Percentiles rank a stretch among this genome's conserved stretches.
Conservation (phyloP, 805 yeast genomes). For the Candida multigemmis region DNA sequence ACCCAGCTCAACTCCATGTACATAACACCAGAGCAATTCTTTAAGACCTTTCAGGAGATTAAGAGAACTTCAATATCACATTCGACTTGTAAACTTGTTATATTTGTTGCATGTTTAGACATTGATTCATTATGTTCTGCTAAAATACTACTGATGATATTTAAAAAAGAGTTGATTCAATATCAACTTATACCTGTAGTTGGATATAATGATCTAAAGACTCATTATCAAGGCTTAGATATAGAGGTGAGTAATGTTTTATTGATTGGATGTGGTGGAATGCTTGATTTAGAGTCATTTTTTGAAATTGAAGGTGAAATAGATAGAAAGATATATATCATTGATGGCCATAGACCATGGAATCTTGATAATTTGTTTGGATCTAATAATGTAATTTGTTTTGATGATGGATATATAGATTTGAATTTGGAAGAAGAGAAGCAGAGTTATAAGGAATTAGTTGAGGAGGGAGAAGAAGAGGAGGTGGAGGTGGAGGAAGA, state of each 20-base stretch:
- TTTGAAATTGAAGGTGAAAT: constrained; percentile 52
- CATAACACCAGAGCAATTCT: constrained; percentile 61
- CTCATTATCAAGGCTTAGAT: constrained; percentile 58
- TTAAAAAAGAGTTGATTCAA: constrained; percentile 77
- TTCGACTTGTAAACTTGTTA: constrained; percentile 81
- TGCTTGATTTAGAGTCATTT: constrained; percentile 74
- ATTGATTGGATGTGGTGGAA: constrained; percentile 88
- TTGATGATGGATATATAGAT: constrained; percentile 79
- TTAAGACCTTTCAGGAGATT: constrained; percentile 58
- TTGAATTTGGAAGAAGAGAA: constrained; percentile 47
- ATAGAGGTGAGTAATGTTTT: constrained; percentile 67
- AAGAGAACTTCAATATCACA: constrained; percentile 72
- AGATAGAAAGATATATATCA: constrained; percentile 60
- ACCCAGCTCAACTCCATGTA: too few relatives aligned
- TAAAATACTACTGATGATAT: constrained; percentile 57
- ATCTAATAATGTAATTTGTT: constrained; percentile 63
- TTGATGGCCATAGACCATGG: constrained; percentile 97
- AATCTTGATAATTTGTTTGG: constrained; percentile 88
- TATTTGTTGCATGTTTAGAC: constrained; percentile 84
- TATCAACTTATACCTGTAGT: constrained; percentile 87
- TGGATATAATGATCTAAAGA: constrained; percentile 74
- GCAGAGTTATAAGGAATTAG: constrained; percentile 50
- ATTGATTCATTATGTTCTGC: constrained; percentile 91
- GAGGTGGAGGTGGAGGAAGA: constrained; percentile 20
- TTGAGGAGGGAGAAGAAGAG: constrained; percentile 31